Evolutionary conservation across 2,329 filamentous ascomycete species (phyloP).

Genomic region (Rhynchosporium agropyri): DNA sequence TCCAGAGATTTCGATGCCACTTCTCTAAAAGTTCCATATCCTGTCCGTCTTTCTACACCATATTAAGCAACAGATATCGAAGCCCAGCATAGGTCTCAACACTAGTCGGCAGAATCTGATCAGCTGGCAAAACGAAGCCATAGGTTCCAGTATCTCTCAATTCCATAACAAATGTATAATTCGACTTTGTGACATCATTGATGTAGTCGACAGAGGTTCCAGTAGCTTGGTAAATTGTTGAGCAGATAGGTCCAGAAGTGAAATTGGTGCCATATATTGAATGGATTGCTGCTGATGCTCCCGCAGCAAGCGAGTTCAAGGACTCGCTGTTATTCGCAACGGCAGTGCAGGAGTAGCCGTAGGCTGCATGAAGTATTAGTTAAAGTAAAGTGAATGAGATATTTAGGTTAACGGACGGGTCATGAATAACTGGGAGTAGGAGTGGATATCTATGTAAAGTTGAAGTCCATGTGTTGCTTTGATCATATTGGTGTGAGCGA

Average conservation of each 20-base stretch:
- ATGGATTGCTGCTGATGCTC: constrained; percentile 55
- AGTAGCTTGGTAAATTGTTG: constrained; percentile 61
- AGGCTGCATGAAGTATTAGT: constrained; percentile 42
- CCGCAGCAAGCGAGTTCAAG: constrained; percentile 52
- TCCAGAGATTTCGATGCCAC: background rate
- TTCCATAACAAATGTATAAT: constrained; percentile 50
- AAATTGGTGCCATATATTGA: constrained; percentile 54
- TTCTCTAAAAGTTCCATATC: background rate
- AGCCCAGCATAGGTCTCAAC: constrained; percentile 51
- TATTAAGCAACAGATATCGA: constrained; percentile 32
- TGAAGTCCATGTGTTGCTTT: constrained; percentile 53
- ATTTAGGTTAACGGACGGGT: constrained; percentile 41
- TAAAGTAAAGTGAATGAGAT: no score
- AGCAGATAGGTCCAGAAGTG: constrained; percentile 54
- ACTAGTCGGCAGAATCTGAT: constrained; percentile 51
- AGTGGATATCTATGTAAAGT: constrained; percentile 67
- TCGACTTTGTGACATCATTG: constrained; percentile 44
- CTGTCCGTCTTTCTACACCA: constrained; percentile 16
- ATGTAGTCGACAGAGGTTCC: constrained; percentile 51
- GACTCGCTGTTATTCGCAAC: constrained; percentile 50
- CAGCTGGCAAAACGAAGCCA: constrained; percentile 53
- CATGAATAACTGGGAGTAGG: constrained; percentile 63
- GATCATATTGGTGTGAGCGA: constrained; percentile 50
- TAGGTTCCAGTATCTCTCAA: constrained; percentile 51
- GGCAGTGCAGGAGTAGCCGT: constrained; percentile 60